Evolutionary conservation across 257 asterid species (phyloP).

Genomic region (Fraxinus quadrangulata): DNA sequence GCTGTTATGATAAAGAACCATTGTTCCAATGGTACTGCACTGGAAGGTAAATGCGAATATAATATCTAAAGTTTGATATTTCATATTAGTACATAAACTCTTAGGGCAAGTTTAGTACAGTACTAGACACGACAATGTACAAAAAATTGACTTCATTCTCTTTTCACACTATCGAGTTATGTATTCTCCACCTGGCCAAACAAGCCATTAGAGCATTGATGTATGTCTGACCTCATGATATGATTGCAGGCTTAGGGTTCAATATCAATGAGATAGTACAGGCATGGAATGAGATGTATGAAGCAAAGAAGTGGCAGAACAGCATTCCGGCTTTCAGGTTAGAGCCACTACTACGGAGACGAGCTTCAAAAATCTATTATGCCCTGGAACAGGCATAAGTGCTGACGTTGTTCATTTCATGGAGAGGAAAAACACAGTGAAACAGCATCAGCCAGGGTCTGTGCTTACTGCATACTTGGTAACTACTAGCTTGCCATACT

Average conservation of each 20-base stretch:
- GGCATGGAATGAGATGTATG: slow-evolving; percentile 93
- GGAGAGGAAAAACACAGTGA: slow-evolving; percentile 25
- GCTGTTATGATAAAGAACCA: slow-evolving; percentile 87
- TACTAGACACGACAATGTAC: too few species aligned
- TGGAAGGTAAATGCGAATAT: slow-evolving; percentile 50
- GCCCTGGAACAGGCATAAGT: slow-evolving; percentile 64
- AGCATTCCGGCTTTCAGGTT: slow-evolving; percentile 58
- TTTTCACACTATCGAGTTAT: too few species aligned
- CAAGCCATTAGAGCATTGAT: too few species aligned
- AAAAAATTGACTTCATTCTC: too few species aligned
- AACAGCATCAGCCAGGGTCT: slow-evolving; percentile 23
- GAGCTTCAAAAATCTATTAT: slow-evolving; percentile 65
- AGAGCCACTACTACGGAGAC: slow-evolving; percentile 73
- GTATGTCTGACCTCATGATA: slow-evolving; percentile 24
- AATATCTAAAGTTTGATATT: not conserved
- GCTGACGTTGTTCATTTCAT: slow-evolving; percentile 23
- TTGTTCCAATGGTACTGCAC: slow-evolving; percentile 56
- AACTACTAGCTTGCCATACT: slow-evolving; percentile 29
- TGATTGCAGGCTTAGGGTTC: slow-evolving; percentile 71
- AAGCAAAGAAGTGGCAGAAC: slow-evolving; percentile 75
- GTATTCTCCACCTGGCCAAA: too few species aligned
- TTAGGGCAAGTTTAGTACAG: too few species aligned
- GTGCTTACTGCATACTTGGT: slow-evolving; percentile 40
- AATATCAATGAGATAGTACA: slow-evolving; percentile 81
- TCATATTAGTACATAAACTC: too few species aligned